Percentiles rank a stretch among this genome's conserved stretches.
Evolutionary conservation across 2,329 filamentous ascomycete species (phyloP).

Genomic region (Parastagonospora avenae): DNA sequence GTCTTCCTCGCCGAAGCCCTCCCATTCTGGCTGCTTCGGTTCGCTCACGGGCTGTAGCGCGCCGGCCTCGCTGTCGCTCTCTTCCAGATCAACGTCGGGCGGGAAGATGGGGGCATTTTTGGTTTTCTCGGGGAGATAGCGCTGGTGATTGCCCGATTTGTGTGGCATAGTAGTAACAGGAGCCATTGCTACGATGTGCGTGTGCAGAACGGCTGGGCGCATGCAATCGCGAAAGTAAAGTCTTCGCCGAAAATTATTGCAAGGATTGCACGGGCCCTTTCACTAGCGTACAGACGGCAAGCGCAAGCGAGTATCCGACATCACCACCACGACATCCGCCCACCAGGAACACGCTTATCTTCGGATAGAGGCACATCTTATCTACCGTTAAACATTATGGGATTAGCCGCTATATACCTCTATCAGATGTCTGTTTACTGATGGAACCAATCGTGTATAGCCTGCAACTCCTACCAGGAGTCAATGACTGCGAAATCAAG

Average conservation of each 20-base stretch:
- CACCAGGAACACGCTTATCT: conserved; percentile 8
- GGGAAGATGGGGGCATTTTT: conserved; percentile 15
- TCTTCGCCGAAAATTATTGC: conserved; percentile 39
- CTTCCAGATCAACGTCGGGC: conserved; percentile 23
- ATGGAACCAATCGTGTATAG: no score
- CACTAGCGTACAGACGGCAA: conserved; percentile 5
- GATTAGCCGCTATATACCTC: no score
- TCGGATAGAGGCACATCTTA: neutral
- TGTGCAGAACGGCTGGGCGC: conserved; percentile 9
- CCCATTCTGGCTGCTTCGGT: conserved; percentile 27
- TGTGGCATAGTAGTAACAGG: conserved; percentile 29
- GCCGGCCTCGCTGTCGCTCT: conserved; percentile 28
- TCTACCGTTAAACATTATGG: no score
- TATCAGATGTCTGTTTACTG: no score
- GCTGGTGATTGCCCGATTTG: conserved; percentile 26
- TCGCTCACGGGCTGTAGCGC: conserved; percentile 27
- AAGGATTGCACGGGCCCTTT: conserved; percentile 22
- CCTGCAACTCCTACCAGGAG: no score
- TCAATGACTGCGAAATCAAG: no score
- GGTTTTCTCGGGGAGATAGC: conserved; percentile 22
- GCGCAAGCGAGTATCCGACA: conserved; percentile 21
- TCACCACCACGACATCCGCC: conserved; percentile 9
- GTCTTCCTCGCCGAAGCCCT: conserved; percentile 30
- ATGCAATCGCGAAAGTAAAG: conserved; percentile 28
- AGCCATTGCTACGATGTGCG: conserved; percentile 31